Conservation (phyloP, 1,139 yeast genomes). For the Candida sojae region DNA sequence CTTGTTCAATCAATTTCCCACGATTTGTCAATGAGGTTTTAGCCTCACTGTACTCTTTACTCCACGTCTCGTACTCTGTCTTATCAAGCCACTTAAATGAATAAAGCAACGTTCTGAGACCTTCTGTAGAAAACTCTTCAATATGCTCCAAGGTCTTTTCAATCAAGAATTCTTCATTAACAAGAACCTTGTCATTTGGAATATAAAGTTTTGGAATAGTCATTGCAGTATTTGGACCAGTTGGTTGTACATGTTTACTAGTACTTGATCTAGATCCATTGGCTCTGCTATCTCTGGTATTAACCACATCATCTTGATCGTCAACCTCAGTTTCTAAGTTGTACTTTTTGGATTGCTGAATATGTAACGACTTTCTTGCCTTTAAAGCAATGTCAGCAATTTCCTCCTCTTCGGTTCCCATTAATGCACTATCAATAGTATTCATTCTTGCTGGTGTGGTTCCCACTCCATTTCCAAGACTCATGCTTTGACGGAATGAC, state of each 20-base stretch:
- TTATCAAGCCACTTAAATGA: conserved; percentile 72
- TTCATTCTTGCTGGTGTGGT: conserved; percentile 29
- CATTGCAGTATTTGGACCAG: neutral
- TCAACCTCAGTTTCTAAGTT: conserved; percentile 28
- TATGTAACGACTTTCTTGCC: conserved; percentile 64
- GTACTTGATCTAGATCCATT: neutral
- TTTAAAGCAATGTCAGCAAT: conserved; percentile 58
- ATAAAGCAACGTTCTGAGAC: conserved; percentile 85
- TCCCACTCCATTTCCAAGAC: conserved; percentile 17
- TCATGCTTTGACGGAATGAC: conserved; percentile 36
- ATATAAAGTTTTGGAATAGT: conserved; percentile 24
- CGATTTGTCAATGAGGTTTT: conserved; percentile 75
- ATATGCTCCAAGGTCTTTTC: conserved; percentile 88
- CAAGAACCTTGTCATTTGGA: conserved; percentile 63
- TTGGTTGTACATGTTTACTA: neutral
- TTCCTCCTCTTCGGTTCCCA: conserved; percentile 54
- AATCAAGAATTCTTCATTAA: conserved; percentile 76
- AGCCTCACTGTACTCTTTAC: conserved; percentile 66
- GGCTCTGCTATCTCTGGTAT: neutral
- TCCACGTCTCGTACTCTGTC: conserved; percentile 67
- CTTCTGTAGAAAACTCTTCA: conserved; percentile 93
- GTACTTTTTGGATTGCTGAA: conserved; percentile 61
- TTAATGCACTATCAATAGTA: conserved; percentile 60
- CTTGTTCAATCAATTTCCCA: conserved; percentile 61
- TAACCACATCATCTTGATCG: neutral